phyloP scores from a whole-genome alignment of 2,329 filamentous ascomycete species.

The Purpureocillium takamizusanense region DNA sequence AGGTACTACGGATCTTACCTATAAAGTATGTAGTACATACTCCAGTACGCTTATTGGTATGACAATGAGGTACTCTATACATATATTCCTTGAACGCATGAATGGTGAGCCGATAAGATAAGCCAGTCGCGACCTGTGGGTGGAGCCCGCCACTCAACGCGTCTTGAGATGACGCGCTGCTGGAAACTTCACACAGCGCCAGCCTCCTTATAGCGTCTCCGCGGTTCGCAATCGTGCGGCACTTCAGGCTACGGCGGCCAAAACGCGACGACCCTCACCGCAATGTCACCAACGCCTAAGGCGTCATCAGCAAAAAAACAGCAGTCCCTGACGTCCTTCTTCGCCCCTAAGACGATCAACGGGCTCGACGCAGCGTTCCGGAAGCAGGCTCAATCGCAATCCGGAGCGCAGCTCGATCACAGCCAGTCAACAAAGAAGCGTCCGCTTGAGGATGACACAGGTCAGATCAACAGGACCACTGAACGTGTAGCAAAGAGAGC shows the following conservation, averaged over 20 bases:
- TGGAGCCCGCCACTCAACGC: too few species aligned
- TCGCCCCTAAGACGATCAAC: slow-evolving; percentile 53
- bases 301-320: slow-evolving; percentile 55
- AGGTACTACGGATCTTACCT: too few species aligned
- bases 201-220: too few species aligned
- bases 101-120: too few species aligned
- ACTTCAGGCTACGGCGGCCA: neutral
- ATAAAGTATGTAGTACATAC: too few species aligned
- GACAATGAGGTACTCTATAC: too few species aligned
- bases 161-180: too few species aligned
- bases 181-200: too few species aligned
- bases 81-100: too few species aligned
- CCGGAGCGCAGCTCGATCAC: slow-evolving; percentile 17
- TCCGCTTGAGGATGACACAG: slow-evolving; percentile 37
- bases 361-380: slow-evolving; percentile 27
- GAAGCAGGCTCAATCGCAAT: slow-evolving; percentile 18
- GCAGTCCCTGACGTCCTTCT: slow-evolving; percentile 79
- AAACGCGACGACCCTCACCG: neutral
- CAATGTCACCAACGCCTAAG: slow-evolving; percentile 9
- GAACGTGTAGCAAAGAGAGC: slow-evolving; percentile 34
- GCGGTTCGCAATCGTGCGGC: too few species aligned
- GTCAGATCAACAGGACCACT: slow-evolving; percentile 31
- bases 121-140: too few species aligned
- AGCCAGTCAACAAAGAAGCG: slow-evolving; percentile 36
- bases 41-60: too few species aligned